Evolutionary conservation across 805 yeast genomes (phyloP), one percentile per base, ranked within the genome.

Genomic region (Metschnikowia sp.): DNA sequence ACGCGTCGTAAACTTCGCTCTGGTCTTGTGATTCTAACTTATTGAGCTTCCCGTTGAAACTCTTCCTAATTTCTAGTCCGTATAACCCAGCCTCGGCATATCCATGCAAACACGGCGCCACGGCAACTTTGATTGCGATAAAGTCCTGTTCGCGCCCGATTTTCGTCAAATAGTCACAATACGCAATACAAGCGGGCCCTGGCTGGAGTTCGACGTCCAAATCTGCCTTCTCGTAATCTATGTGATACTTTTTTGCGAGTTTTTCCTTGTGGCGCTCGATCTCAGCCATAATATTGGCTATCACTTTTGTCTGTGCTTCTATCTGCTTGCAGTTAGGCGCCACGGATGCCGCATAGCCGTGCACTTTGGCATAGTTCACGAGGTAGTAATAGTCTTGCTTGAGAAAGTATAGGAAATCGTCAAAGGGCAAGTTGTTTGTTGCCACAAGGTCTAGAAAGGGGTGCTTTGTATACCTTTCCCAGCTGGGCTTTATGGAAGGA

Each of bases 41-140:
- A 5, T 69, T 68, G 19, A 63, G 55, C 6, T 59, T 54, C n/a
- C 47, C 50, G 15, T 38, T 45, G 19, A 41, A 39, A 10, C 44
- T 12, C 15, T 42, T 30, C 38, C 70, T 46, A 4, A 63, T 45
- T 3, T 47, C 37, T 8, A 41, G 37, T 1, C 72, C 78, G 53
- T 49, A 65, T 2, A 49, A 36, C 0, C 80, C 78, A 1, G 90
- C 89, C 40, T 77, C 72, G 32, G 77, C 77, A 60, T 85, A 85
- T 1, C 95, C 96, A 60, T 82, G 76, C 41, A 86, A 64, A 62
- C 96, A 87, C 1, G 96, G 94, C 8, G 88, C 78, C 45, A 86
- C 63, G 0, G 92, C 87, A 8, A 83, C 76, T 48, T 81, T 80
- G 43, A 85, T 75, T 39, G 82, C 86, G 30, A 83, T 61, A 78